Conservation (phyloP, 2,329 filamentous ascomycete genomes). For the Acrocalymma vagum region DNA sequence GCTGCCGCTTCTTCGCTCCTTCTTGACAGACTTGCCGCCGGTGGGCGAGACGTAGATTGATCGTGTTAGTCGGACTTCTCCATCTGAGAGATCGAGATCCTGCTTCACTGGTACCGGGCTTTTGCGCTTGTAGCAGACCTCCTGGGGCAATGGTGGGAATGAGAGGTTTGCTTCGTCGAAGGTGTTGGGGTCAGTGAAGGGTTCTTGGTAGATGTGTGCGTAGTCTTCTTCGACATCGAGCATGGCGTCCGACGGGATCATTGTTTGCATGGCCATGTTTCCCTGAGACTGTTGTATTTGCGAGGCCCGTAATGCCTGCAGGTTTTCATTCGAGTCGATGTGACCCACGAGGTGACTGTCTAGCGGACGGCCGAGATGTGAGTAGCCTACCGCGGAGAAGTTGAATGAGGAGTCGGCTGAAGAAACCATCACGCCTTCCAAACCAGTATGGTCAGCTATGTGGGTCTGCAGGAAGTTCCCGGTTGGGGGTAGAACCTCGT, state of each 20-base stretch:
- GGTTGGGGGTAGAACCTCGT: slow-evolving; percentile 8
- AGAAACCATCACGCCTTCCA: slow-evolving; percentile 8
- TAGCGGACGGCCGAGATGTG: slow-evolving; percentile 10
- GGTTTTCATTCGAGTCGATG: slow-evolving; percentile 5
- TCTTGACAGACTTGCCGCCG: slow-evolving; percentile 34
- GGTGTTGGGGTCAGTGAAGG: slow-evolving; percentile 15
- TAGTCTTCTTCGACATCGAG: slow-evolving; percentile 23
- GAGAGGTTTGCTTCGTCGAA: slow-evolving; percentile 21
- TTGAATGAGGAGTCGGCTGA: slow-evolving; percentile 7
- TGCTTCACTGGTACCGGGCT: slow-evolving; percentile 26
- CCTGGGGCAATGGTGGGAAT: slow-evolving; percentile 29
- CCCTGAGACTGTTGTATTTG: slow-evolving; percentile 9
- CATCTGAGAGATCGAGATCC: slow-evolving; percentile 26
- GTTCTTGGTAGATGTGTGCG: slow-evolving; percentile 15
- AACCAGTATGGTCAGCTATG: slow-evolving; percentile 1
- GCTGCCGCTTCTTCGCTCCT: slow-evolving; percentile 15
- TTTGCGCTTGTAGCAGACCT: slow-evolving; percentile 29
- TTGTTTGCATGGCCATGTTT: slow-evolving; percentile 14
- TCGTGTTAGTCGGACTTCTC: slow-evolving; percentile 16
- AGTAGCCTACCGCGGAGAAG: slow-evolving; percentile 7
- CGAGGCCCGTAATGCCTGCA: slow-evolving; percentile 15
- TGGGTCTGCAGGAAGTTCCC: slow-evolving; percentile 14
- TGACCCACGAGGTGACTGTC: slow-evolving; percentile 13
- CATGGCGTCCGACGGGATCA: slow-evolving; percentile 26
- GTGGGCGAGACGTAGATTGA: slow-evolving; percentile 34